Percentiles rank a stretch among this genome's conserved stretches.
phyloP scores from a whole-genome alignment of 1,284 basidiomycete genomes.

The Rhodotorula mucilaginosa region DNA sequence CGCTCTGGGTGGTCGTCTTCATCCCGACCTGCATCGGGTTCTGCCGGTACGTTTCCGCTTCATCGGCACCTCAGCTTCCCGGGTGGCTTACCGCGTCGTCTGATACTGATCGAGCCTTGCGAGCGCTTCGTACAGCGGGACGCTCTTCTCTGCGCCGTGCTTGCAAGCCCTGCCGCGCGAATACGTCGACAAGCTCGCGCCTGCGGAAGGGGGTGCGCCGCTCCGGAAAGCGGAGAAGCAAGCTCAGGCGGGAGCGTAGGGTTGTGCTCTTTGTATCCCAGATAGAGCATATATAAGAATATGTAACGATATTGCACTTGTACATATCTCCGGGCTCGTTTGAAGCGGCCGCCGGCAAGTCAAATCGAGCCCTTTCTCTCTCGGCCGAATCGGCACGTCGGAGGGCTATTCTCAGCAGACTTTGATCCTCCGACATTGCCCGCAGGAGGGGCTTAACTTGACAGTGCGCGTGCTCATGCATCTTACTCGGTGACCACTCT shows the following conservation, averaged over 20 bases:
- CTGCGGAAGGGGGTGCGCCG: background rate
- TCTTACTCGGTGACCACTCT: no score
- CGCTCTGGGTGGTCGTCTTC: slow-evolving; percentile 34
- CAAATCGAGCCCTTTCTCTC: background rate
- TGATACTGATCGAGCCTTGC: background rate
- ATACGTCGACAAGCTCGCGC: slow-evolving; percentile 31
- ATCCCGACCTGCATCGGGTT: slow-evolving; percentile 31
- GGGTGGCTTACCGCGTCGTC: background rate
- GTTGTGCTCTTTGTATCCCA: no score
- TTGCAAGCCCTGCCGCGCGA: slow-evolving; percentile 33
- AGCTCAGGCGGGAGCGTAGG: slow-evolving; percentile 1
- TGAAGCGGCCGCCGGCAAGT: background rate
- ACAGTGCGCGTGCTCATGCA: no score
- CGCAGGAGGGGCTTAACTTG: no score
- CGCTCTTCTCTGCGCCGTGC: slow-evolving; percentile 43
- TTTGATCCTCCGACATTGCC: no score
- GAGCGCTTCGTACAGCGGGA: slow-evolving; percentile 21
- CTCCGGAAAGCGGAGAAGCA: slow-evolving; percentile 2
- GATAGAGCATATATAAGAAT: background rate
- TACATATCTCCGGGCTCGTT: background rate
- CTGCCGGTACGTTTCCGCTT: slow-evolving; percentile 4
- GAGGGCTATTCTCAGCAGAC: no score
- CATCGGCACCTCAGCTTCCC: background rate
- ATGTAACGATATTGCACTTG: background rate
- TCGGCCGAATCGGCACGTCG: no score